Evolutionary conservation across 108 stramenopile species (phyloP).

Genomic region (Heterococcus sp.): DNA sequence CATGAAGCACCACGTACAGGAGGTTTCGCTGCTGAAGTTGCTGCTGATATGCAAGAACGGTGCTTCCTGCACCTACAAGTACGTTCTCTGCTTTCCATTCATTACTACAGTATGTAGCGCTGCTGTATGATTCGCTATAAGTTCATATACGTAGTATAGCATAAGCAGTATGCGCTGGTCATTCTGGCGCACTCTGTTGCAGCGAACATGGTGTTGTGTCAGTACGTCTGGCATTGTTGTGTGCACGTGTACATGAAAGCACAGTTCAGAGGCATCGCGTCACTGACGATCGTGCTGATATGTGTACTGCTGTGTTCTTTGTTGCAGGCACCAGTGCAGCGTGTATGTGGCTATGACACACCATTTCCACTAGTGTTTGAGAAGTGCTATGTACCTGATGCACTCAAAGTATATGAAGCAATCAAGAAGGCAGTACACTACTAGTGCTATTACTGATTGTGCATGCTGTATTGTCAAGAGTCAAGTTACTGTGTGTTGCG

Average conservation of each 20-base stretch:
- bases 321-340: slow-evolving; percentile 81
- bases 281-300: too few species aligned
- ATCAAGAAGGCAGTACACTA: slow-evolving; percentile 63
- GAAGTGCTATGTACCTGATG: slow-evolving; percentile 83
- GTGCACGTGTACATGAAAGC: too few species aligned
- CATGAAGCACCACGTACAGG: slow-evolving; percentile 89
- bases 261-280: too few species aligned
- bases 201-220: too few species aligned
- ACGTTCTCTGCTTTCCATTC: slow-evolving; percentile 37
- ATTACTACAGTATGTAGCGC: background rate
- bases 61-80: slow-evolving; percentile 37
- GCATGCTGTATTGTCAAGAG: too few species aligned
- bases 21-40: slow-evolving; percentile 87
- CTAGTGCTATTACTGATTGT: slow-evolving; percentile 25
- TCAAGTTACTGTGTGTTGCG: too few species aligned
- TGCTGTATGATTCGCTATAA: background rate
- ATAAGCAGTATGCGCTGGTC: too few species aligned
- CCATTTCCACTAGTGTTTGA: slow-evolving; percentile 92
- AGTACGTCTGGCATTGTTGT: too few species aligned
- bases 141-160: too few species aligned
- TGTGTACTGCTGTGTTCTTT: too few species aligned
- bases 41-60: slow-evolving; percentile 66
- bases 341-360: slow-evolving; percentile 92
- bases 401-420: slow-evolving; percentile 82
- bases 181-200: too few species aligned